Percentiles rank a stretch among this genome's conserved stretches.
These are phyloP conservation scores for Incumbomyces delicatus DNA, from an alignment of 2,329 filamentous ascomycete genomes.

Conservation along the genomic window DNA sequence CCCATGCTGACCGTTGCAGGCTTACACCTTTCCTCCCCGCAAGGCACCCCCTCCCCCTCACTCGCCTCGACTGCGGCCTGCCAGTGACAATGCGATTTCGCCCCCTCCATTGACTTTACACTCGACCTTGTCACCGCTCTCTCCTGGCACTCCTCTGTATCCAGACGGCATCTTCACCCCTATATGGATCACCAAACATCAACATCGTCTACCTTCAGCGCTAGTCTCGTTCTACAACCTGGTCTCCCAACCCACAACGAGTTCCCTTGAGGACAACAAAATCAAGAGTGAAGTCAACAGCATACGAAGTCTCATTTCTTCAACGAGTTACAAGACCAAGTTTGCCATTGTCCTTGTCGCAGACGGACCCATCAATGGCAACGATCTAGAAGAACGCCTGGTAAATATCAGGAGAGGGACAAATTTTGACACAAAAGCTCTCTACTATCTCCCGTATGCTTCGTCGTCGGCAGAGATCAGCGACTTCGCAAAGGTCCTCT, in stretches of 20 bases:
- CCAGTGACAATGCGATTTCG: conserved; percentile 35
- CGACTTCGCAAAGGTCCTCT: conserved; percentile 60
- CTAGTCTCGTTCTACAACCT: conserved; percentile 75
- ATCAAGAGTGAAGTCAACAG: conserved; percentile 78
- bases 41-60: conserved; percentile 52
- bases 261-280: conserved; percentile 73
- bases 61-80: conserved; percentile 40
- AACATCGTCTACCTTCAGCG: conserved; percentile 68
- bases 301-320: conserved; percentile 55
- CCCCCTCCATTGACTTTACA: conserved; percentile 55
- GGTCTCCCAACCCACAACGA: conserved; percentile 60
- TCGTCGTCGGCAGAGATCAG: conserved; percentile 62
- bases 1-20: conserved; percentile 23
- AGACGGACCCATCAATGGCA: conserved; percentile 53
- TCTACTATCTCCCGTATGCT: conserved; percentile 74
- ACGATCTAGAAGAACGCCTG: conserved; percentile 64
- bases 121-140: conserved; percentile 84
- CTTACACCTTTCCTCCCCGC: conserved; percentile 50
- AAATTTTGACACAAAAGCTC: conserved; percentile 69
- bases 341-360: conserved; percentile 69
- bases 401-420: conserved; percentile 70
- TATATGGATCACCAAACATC: conserved; percentile 81
- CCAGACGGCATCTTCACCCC: conserved; percentile 80
- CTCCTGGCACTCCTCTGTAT: conserved; percentile 70
- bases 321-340: conserved; percentile 59